Evolutionary conservation across 257 asterid genomes (phyloP).

Genomic region (Pogostemon cablin): DNA sequence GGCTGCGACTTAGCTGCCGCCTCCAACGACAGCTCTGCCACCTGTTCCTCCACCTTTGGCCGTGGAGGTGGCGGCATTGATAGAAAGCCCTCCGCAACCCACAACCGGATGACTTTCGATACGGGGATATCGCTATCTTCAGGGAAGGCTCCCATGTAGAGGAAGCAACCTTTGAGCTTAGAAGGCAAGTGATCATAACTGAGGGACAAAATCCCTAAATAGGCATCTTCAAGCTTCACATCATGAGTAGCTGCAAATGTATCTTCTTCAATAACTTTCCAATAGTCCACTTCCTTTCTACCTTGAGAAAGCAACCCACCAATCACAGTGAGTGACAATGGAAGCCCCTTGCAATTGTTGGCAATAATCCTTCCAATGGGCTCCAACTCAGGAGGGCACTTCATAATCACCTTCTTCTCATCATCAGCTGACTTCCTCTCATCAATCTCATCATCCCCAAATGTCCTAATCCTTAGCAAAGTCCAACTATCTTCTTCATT

Average conservation of each 20-base stretch:
- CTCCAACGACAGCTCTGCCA: not conserved
- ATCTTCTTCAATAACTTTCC: conserved; percentile 35
- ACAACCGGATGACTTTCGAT: conserved; percentile 32
- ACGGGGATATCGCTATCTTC: conserved; percentile 43
- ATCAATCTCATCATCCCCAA: not conserved
- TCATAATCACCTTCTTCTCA: not conserved
- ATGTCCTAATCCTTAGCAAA: conserved; percentile 24
- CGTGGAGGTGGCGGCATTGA: not conserved
- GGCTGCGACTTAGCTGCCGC: not conserved
- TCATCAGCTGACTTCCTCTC: too few relatives aligned
- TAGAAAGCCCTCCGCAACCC: conserved; percentile 51
- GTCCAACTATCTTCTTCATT: conserved; percentile 36
- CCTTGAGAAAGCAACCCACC: conserved; percentile 45
- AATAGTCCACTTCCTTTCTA: conserved; percentile 19
- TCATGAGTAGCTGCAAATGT: conserved; percentile 26
- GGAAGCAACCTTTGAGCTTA: conserved; percentile 41
- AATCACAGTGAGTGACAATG: conserved; percentile 43
- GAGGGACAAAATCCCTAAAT: conserved; percentile 32
- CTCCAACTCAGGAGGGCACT: conserved; percentile 34
- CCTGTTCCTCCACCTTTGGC: not conserved
- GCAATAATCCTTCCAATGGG: conserved; percentile 31
- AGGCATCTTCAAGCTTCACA: conserved; percentile 7
- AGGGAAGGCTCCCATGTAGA: conserved; percentile 48
- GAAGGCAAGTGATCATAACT: conserved; percentile 47
- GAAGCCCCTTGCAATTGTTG: conserved; percentile 39